Evolutionary conservation across 2,329 filamentous ascomycete genomes (phyloP).

Genomic region (Colletotrichum gloeosporioides): DNA sequence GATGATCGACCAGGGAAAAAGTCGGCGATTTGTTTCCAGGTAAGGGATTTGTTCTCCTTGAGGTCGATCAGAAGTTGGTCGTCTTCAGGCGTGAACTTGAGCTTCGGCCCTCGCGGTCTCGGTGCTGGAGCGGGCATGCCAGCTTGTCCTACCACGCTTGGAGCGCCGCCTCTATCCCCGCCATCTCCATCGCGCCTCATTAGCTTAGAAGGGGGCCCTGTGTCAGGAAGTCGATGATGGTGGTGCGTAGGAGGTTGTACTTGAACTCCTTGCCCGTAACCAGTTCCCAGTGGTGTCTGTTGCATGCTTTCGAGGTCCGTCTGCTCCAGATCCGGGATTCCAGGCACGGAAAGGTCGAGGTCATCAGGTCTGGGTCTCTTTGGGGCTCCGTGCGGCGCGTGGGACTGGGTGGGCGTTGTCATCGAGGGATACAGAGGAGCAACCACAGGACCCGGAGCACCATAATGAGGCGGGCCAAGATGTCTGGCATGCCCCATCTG

Average conservation of each 20-base stretch:
- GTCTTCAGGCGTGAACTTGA: slow-evolving; percentile 93
- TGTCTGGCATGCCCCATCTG: slow-evolving; percentile 58
- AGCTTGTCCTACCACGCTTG: slow-evolving; percentile 84
- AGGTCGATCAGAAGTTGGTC: slow-evolving; percentile 87
- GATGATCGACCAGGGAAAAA: slow-evolving; percentile 93
- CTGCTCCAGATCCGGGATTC: slow-evolving; percentile 58
- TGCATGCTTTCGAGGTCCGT: slow-evolving; percentile 61
- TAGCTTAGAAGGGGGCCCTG: slow-evolving; percentile 72
- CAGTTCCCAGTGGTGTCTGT: slow-evolving; percentile 55
- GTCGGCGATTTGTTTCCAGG: slow-evolving; percentile 97
- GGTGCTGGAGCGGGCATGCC: slow-evolving; percentile 88
- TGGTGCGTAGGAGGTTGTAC: slow-evolving; percentile 69
- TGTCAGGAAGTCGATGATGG: slow-evolving; percentile 81
- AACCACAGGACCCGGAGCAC: slow-evolving; percentile 51
- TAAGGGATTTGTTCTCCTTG: slow-evolving; percentile 93
- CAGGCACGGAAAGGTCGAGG: slow-evolving; percentile 59
- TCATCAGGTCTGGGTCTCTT: slow-evolving; percentile 65
- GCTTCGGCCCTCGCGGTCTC: slow-evolving; percentile 82
- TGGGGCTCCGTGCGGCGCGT: slow-evolving; percentile 31
- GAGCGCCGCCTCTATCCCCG: slow-evolving; percentile 67
- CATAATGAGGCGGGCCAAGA: slow-evolving; percentile 60
- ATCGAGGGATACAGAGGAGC: slow-evolving; percentile 58
- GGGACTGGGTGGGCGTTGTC: slow-evolving; percentile 42
- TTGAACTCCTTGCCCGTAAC: slow-evolving; percentile 53
- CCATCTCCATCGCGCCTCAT: slow-evolving; percentile 63